Base-by-base conservation (phyloP, 495 filamentous ascomycete species). In the Trichoderma orchidacearum region DNA sequence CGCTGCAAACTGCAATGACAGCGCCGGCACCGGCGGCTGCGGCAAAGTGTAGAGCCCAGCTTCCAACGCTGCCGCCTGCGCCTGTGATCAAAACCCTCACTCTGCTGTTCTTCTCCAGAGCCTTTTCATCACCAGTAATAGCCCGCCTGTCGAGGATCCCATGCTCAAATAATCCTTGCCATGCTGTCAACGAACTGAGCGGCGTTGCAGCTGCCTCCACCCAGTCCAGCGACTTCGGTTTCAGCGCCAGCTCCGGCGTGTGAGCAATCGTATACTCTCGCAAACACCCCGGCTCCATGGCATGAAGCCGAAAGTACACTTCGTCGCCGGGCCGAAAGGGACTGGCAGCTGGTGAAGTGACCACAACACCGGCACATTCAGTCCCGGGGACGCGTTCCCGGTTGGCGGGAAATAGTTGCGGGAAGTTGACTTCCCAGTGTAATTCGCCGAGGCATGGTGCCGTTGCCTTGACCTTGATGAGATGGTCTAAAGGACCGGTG, bases 41-140 rank as follows among this genome's bases (percentile, higher is more conserved):
- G 5, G 77, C 81, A 27, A 85, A 61, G 66, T 83, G 82, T 56
- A 79, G 68, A 13, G 74, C 64, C 81, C 79, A 83, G 30, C 74
- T 68, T 2, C 82, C 82, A 4, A 81, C 76, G 3, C 77, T 75
- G 1, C 80, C 84, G 1, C 77, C 81, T 3, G 83, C 85, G 13
- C 80, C 85, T 54, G 86, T 85, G 55, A 89, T 75, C 60, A 87
- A 81, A 45, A 89, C 75, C 0, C 80, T 73, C 71, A 61, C 38
- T 36, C 70, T 70, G 50, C 78, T 73, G 61, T 81, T 76, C 7
- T 73, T 72, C 25, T 67, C 69, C 5, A 74, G 62, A 13, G 79
- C 79, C 45, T 67, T 75, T 5, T 23, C 58, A 25, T 65, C 61
- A 38, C 61, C 64, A 17, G 56, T 41, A 23, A 68, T 55, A 2